Base-by-base conservation (phyloP, 2,329 filamentous ascomycete genomes). In the Epichloe sp. region DNA sequence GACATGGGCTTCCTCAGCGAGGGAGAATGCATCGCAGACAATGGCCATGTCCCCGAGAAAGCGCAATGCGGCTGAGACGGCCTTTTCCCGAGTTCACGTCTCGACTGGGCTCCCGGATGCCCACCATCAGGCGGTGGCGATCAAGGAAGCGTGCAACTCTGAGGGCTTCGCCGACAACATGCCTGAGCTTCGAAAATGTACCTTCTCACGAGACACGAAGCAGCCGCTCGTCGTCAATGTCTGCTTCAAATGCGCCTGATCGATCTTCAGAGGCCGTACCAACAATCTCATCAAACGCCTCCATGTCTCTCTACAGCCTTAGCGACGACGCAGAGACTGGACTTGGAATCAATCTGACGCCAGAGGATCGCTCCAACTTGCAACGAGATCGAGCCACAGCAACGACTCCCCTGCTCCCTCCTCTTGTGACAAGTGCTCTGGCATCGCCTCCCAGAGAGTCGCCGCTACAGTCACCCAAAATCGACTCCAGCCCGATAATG, bases 361-460 rank as follows among this genome's bases (percentile, higher is more conserved):
- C 55, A 54, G 71, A 61, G 52, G 71, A 67, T 51, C 71, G 65
- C 57, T 71, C 58, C 62, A 80, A 58, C 66, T 78, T 68, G 66
- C 80, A 70, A 69, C 82, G 69, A 64, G 81, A 69, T 70, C 75
- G 78, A 47, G 68, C 70, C 43, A 63, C 86, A 58, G 85, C 87
- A 0, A 85, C 85, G 4, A 96, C 90, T 3, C 91, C 90, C 40
- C 75, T 96, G 7, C 75, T 96, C 2, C 90, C 90, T 7, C 90
- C 90, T 0, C 75, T 93, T 37, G 78, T 94, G 71, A 82, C 79
- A 31, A 77, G 79, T 51, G 68, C 74, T 21, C 69, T 76, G 36
- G 68, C 72, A 44, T 67, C 79, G 42, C 75, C 80, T 0, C 76
- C 77, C 1, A 73, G 84, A 35, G 78, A 86, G 53, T 94, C 88